These are phyloP conservation scores for Eurotiales sp. DNA, from an alignment of 2,329 filamentous ascomycete genomes.

Conservation along the genomic window DNA sequence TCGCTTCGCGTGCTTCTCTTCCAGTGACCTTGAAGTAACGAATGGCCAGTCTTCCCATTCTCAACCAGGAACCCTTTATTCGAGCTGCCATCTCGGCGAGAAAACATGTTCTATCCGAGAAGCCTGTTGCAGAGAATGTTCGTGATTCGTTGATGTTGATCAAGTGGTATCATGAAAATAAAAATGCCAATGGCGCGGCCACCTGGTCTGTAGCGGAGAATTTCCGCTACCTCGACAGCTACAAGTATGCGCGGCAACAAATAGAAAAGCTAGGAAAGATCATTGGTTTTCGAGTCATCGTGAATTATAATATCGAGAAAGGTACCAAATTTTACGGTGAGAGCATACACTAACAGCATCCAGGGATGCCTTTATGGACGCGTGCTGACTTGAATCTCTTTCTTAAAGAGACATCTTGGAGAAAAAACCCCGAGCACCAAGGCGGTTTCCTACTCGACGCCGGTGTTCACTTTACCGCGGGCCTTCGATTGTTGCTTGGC, in stretches of 20 bases:
- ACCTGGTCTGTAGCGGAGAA: constrained; percentile 56
- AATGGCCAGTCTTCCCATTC: constrained; percentile 51
- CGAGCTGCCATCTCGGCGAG: constrained; percentile 47
- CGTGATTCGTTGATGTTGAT: constrained; percentile 49
- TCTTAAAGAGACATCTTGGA: constrained; percentile 53
- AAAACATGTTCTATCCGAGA: constrained; percentile 57
- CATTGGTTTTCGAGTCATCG: constrained; percentile 48
- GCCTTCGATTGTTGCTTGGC: constrained; percentile 48
- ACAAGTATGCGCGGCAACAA: constrained; percentile 43
- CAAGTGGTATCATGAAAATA: constrained; percentile 46
- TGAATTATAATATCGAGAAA: constrained; percentile 42
- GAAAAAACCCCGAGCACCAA: constrained; percentile 54
- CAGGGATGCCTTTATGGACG: too few relatives aligned
- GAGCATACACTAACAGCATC: too few relatives aligned
- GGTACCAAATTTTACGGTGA: constrained; percentile 55
- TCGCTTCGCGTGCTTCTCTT: too few relatives aligned
- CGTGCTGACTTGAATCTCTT: not conserved
- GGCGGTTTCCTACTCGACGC: constrained; percentile 59
- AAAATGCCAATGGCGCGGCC: constrained; percentile 31
- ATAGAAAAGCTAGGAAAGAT: constrained; percentile 47
- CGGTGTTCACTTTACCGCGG: constrained; percentile 55
- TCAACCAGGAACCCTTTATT: constrained; percentile 50
- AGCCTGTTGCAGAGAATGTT: constrained; percentile 55
- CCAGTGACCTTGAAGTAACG: too few relatives aligned
- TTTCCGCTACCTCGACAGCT: constrained; percentile 51